These are phyloP conservation scores for Lactarius deliciosus DNA, from an alignment of 768 basidiomycete genomes.

Conservation along the genomic window DNA sequence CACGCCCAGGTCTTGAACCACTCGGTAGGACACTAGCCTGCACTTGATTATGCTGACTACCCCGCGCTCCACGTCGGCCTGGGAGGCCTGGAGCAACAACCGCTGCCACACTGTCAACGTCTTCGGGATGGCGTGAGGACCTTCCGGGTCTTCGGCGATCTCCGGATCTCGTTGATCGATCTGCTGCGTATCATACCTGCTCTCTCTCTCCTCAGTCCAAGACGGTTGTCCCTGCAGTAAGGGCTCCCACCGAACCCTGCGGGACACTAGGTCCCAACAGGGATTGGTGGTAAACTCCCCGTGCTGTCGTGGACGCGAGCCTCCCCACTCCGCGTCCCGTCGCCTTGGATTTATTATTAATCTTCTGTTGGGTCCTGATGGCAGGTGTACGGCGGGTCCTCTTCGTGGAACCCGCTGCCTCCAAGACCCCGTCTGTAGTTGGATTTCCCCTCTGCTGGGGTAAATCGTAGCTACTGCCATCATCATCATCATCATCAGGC, in stretches of 20 bases:
- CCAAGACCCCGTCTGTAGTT: background rate
- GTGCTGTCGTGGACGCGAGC: constrained; percentile 8
- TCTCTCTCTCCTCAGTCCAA: constrained; percentile 9
- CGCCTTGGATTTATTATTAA: background rate
- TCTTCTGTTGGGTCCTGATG: background rate
- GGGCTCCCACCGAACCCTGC: background rate
- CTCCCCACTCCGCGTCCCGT: constrained; percentile 8
- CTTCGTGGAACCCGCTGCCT: background rate
- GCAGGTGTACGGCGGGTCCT: background rate
- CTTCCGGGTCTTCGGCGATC: background rate
- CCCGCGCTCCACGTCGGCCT: background rate
- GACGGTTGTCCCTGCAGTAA: background rate
- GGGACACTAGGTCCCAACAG: constrained; percentile 10
- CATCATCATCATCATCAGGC: background rate
- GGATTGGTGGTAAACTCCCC: constrained; percentile 3
- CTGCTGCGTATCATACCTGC: background rate
- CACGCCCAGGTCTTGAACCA: background rate
- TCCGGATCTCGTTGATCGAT: background rate
- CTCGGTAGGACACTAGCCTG: background rate
- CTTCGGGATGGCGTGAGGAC: background rate
- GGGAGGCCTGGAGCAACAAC: background rate
- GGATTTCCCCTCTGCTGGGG: background rate
- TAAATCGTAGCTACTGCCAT: background rate
- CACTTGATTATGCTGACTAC: background rate
- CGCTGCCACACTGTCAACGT: background rate